Evolutionary conservation across 2,329 filamentous ascomycete genomes (phyloP).

Genomic region (Paraconiothyrium brasiliense): DNA sequence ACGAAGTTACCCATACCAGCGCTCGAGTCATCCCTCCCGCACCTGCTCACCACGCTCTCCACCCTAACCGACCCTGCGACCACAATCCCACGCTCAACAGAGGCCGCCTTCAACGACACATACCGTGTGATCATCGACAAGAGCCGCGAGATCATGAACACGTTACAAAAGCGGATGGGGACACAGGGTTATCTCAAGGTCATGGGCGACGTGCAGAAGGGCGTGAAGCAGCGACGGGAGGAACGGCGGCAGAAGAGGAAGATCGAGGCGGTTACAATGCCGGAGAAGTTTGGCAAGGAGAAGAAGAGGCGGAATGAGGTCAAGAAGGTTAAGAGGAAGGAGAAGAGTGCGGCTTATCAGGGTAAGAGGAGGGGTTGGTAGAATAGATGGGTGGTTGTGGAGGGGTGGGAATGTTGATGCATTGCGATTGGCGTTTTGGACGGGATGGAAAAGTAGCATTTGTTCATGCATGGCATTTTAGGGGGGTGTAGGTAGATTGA

Average conservation of each 20-base stretch:
- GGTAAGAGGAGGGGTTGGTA: slow-evolving; percentile 75
- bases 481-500: slow-evolving; percentile 1
- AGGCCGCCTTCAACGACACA: slow-evolving; percentile 72
- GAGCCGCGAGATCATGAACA: slow-evolving; percentile 79
- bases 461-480: background rate
- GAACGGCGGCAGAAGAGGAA: slow-evolving; percentile 83
- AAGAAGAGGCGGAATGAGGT: slow-evolving; percentile 77
- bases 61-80: slow-evolving; percentile 85
- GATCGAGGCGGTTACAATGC: slow-evolving; percentile 84
- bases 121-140: slow-evolving; percentile 77
- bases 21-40: slow-evolving; percentile 70
- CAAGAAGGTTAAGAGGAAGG: slow-evolving; percentile 66
- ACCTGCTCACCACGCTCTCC: slow-evolving; percentile 74
- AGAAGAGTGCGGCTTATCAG: slow-evolving; percentile 76
- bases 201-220: slow-evolving; percentile 76
- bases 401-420: background rate
- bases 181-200: slow-evolving; percentile 79
- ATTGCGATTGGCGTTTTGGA: slow-evolving; percentile 15
- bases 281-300: slow-evolving; percentile 77
- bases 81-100: slow-evolving; percentile 74
- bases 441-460: slow-evolving; percentile 6
- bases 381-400: background rate
- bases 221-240: slow-evolving; percentile 75
- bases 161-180: slow-evolving; percentile 85
- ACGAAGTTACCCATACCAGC: slow-evolving; percentile 67